These are phyloP conservation scores for Pythium utonaiense DNA, from an alignment of 352 stramenopile species.

Conservation along the genomic window DNA sequence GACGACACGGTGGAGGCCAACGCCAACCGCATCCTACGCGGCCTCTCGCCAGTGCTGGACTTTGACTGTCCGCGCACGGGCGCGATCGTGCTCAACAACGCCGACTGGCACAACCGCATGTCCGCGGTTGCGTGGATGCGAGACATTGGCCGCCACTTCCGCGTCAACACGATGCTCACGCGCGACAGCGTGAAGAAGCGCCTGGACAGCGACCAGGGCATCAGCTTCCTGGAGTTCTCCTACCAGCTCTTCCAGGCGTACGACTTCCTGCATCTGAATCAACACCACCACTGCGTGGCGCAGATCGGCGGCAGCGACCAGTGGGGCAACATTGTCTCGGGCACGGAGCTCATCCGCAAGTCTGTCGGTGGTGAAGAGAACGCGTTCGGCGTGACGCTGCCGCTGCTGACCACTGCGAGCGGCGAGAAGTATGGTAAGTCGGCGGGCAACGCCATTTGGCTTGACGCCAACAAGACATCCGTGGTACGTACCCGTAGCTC, in stretches of 20 bases:
- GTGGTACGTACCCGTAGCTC: constrained; percentile 78
- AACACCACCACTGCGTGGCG: constrained; percentile 87
- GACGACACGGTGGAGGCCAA: constrained; percentile 92
- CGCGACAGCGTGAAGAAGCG: constrained; percentile 98
- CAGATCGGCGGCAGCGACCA: constrained; percentile 99
- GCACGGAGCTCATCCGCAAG: constrained; percentile 95
- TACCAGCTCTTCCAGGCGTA: constrained; percentile 99
- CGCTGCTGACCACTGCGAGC: constrained; percentile 95
- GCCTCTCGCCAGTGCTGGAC: constrained; percentile 93
- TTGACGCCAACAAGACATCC: constrained; percentile 93
- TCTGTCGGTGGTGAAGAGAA: constrained; percentile 58
- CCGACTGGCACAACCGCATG: constrained; percentile 95
- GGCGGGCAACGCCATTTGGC: constrained; percentile 96
- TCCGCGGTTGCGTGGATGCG: constrained; percentile 97
- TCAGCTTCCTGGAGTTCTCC: constrained; percentile 99
- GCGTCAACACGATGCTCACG: constrained; percentile 98
- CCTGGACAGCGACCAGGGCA: constrained; percentile 91
- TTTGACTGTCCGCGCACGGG: constrained; percentile 89
- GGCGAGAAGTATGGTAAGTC: constrained; percentile 99
- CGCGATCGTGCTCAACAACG: constrained; percentile 97
- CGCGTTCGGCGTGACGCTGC: constrained; percentile 94
- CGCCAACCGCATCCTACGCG: constrained; percentile 85
- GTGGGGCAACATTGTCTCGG: constrained; percentile 99
- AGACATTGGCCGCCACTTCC: constrained; percentile 95
- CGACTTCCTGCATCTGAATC: constrained; percentile 97